Base-by-base conservation (phyloP, 2,329 filamentous ascomycete species). In the Sporothrix sp. region DNA sequence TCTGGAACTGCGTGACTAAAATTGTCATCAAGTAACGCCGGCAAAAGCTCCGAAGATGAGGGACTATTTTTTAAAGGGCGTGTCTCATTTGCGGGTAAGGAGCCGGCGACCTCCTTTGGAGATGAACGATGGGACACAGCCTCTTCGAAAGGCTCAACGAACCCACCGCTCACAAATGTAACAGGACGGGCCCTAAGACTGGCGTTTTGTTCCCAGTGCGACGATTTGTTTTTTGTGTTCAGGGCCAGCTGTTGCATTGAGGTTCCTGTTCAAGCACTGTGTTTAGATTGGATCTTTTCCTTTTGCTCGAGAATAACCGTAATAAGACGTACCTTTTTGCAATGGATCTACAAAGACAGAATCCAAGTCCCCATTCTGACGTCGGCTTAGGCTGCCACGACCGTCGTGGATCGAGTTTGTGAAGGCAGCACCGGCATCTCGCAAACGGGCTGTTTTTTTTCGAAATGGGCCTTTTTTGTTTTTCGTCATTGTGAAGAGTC, bases 131-230 rank as follows among this genome's bases (percentile, higher is more conserved):
- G 5, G 5, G 28, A 25, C 13, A 30, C 5, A 2, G 20, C 27
- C 11, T 52, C 49, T 51, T 73, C 68, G 3, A 77, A 61, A 4
- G 76, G 75, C 38, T 78, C 68, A 43, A 70, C 70, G 37, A 68
- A 59, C 5, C 76, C 77, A n/a, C 71, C 71, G 53, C 75, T 79
- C 42, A 78, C 64, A 51, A 81, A 81, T 0, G 55, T 54, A 4
- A 81, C 68, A 1, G 77, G 76, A 37, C 67, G 68, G 38, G 67
- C 63, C 49, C 77, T 68, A 9, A 81, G 64, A 43, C 65, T 71
- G 18, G 63, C 62, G 50, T 66, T 68, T 28, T 59, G 56, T 14
- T 62, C 64, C 66, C 66, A 70, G n/a, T 58, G 57, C 0, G 66
- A 66, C 30, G 67, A 65, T 45, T 72, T 71, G 48, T 72, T 71